These are phyloP conservation scores for Rhododendron ovatum DNA, from an alignment of 148 eudicot genomes.

Conservation along the genomic window DNA sequence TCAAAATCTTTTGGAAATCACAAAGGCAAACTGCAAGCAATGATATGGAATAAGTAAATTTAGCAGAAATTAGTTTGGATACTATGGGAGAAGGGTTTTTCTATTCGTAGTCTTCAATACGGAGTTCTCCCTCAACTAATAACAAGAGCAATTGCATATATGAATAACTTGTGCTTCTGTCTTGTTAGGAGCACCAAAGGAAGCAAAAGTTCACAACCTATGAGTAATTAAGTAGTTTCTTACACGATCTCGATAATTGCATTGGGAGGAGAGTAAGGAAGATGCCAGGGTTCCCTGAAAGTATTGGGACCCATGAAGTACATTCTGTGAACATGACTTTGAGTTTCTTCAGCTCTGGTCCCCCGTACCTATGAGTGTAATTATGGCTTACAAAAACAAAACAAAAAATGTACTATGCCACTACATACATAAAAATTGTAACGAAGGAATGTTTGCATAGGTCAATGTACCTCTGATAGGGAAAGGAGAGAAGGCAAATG, in stretches of 20 bases:
- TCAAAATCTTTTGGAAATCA: constrained; percentile 2
- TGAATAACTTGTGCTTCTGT: background rate
- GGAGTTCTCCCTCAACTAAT: background rate
- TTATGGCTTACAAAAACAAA: background rate
- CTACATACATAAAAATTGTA: background rate
- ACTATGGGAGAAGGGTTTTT: background rate
- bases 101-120: background rate
- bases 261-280: constrained; percentile 74
- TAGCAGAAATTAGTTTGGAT: background rate
- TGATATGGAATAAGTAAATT: constrained; percentile 6
- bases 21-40: constrained; percentile 3
- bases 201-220: background rate
- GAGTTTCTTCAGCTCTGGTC: constrained; percentile 69
- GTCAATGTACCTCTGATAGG: constrained; percentile 58
- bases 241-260: constrained; percentile 83
- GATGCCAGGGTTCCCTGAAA: constrained; percentile 96
- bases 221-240: constrained; percentile 19
- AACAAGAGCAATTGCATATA: background rate
- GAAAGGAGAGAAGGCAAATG: constrained; percentile 73
- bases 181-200: background rate
- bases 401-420: background rate
- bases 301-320: constrained; percentile 87
- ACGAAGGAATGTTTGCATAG: background rate
- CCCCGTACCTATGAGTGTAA: constrained; percentile 53
- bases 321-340: constrained; percentile 76